Conservation (phyloP, 108 stramenopile genomes). For the Cyclotella baltica region DNA sequence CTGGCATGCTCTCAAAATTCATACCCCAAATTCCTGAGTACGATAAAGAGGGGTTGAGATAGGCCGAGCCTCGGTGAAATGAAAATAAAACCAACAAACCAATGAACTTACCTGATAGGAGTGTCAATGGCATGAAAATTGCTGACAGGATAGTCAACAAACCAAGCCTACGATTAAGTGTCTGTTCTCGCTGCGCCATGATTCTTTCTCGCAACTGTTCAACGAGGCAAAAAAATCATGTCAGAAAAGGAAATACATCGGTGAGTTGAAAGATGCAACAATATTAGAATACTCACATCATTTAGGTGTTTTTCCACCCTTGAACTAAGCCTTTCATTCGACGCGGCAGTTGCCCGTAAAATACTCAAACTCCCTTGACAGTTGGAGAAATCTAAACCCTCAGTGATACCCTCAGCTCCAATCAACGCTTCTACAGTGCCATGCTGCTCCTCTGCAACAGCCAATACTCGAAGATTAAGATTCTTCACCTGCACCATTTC, state of each 20-base stretch:
- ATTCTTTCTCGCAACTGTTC: conserved; percentile 25
- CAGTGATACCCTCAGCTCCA: conserved; percentile 48
- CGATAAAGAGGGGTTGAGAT: not conserved
- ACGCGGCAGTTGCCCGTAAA: conserved; percentile 47
- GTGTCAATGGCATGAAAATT: conserved; percentile 62
- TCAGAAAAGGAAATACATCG: not conserved
- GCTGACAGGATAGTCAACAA: conserved; percentile 57
- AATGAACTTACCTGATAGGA: conserved; percentile 37
- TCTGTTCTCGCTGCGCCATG: conserved; percentile 53
- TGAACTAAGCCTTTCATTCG: conserved; percentile 55
- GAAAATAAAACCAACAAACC: not conserved
- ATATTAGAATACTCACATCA: conserved; percentile 12
- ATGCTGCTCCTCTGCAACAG: conserved; percentile 65
- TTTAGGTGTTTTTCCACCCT: conserved; percentile 59
- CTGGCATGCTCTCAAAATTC: conserved; percentile 67
- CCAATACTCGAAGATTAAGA: conserved; percentile 44
- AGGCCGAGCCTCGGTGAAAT: not conserved
- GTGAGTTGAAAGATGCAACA: not conserved
- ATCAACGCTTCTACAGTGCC: conserved; percentile 63
- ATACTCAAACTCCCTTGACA: conserved; percentile 46
- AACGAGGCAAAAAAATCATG: not conserved
- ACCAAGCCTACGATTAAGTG: conserved; percentile 51
- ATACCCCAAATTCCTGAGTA: conserved; percentile 44
- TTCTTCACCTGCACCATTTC: conserved; percentile 57
- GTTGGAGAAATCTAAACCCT: conserved; percentile 49